These are phyloP conservation scores for Fusarium nurragi DNA, from an alignment of 2,329 filamentous ascomycete genomes.

Conservation along the genomic window DNA sequence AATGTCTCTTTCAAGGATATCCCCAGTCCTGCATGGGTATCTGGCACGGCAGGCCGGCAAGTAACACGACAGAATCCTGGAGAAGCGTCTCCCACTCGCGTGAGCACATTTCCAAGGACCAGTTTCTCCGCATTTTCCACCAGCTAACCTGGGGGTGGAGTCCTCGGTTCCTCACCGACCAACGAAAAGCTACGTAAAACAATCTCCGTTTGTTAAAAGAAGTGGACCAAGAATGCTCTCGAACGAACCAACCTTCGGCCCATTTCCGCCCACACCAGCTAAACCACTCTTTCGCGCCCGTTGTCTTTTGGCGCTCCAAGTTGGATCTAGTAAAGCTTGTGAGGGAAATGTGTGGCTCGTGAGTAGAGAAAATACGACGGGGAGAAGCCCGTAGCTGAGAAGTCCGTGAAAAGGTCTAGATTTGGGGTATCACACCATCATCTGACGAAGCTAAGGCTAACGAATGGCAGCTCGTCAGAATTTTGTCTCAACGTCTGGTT, in stretches of 20 bases:
- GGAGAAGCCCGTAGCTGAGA: slow-evolving; percentile 3
- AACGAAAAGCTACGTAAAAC: background rate
- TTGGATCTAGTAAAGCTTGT: too few relatives aligned
- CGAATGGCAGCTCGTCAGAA: background rate
- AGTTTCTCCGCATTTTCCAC: slow-evolving; percentile 22
- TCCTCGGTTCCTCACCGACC: background rate
- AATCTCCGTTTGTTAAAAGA: slow-evolving; percentile 12
- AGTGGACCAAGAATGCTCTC: slow-evolving; percentile 11
- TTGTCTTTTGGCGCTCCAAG: too few relatives aligned
- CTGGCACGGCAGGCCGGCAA: background rate
- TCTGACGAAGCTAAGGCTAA: background rate
- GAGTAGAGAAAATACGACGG: background rate
- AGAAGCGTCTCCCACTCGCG: slow-evolving; percentile 1
- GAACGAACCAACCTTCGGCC: slow-evolving; percentile 11
- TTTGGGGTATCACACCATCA: slow-evolving; percentile 1
- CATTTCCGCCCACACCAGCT: background rate
- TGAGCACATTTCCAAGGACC: background rate
- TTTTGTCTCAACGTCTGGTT: too few relatives aligned
- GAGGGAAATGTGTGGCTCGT: background rate
- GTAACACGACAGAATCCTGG: slow-evolving; percentile 8
- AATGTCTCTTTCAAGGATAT: rapidly evolving
- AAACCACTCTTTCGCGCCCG: too few relatives aligned
- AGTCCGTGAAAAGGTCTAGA: slow-evolving; percentile 1
- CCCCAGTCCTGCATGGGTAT: too few relatives aligned
- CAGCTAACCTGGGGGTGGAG: slow-evolving; percentile 22